Conservation (phyloP, 371 early-diverging fungal genomes). For the Actinomortierella ambigua region DNA sequence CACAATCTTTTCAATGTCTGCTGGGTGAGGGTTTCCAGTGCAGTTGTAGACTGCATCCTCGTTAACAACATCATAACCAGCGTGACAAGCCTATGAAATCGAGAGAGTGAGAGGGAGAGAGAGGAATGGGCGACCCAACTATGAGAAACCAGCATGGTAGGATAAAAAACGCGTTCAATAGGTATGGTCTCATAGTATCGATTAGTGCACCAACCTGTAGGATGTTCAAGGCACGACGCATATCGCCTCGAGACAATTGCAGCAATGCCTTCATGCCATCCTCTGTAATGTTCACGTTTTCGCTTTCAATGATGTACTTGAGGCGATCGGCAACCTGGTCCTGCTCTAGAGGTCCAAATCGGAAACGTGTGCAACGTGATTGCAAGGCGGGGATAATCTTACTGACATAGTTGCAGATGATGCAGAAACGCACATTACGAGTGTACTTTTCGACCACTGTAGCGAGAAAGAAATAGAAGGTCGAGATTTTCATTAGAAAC, state of each 20-base stretch:
- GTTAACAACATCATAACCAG: slow-evolving; percentile 79
- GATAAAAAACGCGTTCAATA: neutral
- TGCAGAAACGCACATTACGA: slow-evolving; percentile 96
- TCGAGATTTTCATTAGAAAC: neutral
- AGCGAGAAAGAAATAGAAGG: neutral
- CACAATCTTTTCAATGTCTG: slow-evolving; percentile 81
- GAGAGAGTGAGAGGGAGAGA: too few species aligned
- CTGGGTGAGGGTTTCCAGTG: slow-evolving; percentile 91
- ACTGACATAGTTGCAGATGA: slow-evolving; percentile 98
- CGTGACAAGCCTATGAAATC: slow-evolving; percentile 69
- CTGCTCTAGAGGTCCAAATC: slow-evolving; percentile 90
- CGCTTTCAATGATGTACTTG: slow-evolving; percentile 71
- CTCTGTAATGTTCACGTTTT: slow-evolving; percentile 82
- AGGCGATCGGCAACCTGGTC: slow-evolving; percentile 81
- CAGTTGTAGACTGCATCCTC: slow-evolving; percentile 86
- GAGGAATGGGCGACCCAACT: too few species aligned
- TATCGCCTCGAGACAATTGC: slow-evolving; percentile 89
- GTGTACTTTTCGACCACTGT: slow-evolving; percentile 98
- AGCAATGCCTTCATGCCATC: slow-evolving; percentile 85
- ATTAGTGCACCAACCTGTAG: slow-evolving; percentile 62
- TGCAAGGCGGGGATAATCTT: slow-evolving; percentile 99
- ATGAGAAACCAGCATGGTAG: neutral
- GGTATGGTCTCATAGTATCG: neutral
- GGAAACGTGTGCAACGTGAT: slow-evolving; percentile 97
- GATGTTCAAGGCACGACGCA: slow-evolving; percentile 96